Evolutionary conservation across 257 asterid species (phyloP), one percentile per base, ranked within the genome.

Genomic region (Solanum virginianum): DNA sequence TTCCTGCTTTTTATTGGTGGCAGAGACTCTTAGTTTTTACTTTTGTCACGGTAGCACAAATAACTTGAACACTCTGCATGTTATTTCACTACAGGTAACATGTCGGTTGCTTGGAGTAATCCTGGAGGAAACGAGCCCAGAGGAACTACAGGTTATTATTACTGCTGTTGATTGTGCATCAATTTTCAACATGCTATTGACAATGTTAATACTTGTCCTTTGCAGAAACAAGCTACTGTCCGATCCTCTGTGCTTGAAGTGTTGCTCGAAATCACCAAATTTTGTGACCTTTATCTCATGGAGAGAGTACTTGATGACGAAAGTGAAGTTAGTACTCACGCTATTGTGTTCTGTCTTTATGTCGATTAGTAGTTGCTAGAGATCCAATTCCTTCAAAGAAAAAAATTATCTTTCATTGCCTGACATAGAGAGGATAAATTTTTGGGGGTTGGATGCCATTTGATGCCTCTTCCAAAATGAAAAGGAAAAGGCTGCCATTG

Each of bases 261-360:
- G 86, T 90, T 96, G 92, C 97, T 91, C 51, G 99, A 96, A 88
- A 87, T 96, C 91, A 95, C 98, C 8, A 95, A 95, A 89, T 94
- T 88, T 85, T 94, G 97, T 85, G 99, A 96, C 90, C 94, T 96
- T 81, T 96, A 96, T 93, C 95, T 96, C 84, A 96, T 96, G 99
- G 99, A 96, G 88, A 90, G 95, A 85, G 99, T 96, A 85, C 88
- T 96, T 88, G 98, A 96, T 86, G 99, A 96, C 53, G 95, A 92
- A 88, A 94, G 94, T 70, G 99, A 92, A 88, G 99, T 96, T 88
- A 88, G 90, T 87, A 56, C 75, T 65, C 45, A 45, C 81, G 85
- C 85, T 83, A 26, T 75, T 75, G 8, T 75, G 24, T 75, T 75
- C 36, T 43, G 24, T 15, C 20, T 49, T 62, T 75, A 49, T 75